Percentiles rank a stretch among this genome's conserved stretches.
These are phyloP conservation scores for Eutrema heterophyllum DNA, from an alignment of 345 rosid species.

Conservation along the genomic window DNA sequence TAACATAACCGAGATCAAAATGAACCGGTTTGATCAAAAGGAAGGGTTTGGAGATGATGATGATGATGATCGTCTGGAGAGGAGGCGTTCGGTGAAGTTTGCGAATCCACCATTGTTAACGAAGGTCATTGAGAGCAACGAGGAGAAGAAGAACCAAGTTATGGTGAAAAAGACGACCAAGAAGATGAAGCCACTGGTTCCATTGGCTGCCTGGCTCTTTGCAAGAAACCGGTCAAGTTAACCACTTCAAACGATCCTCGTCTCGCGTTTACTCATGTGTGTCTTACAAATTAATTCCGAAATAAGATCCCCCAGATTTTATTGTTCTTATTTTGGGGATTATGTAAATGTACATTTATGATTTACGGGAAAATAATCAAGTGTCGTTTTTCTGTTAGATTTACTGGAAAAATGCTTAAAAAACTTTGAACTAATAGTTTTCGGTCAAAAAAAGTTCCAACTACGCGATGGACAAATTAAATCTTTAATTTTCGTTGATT, in stretches of 20 bases:
- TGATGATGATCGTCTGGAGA: constrained; percentile 37
- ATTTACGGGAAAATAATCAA: no score
- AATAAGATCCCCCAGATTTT: not conserved
- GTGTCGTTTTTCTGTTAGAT: no score
- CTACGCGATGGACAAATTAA: no score
- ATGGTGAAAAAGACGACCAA: constrained; percentile 27
- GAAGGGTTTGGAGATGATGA: not conserved
- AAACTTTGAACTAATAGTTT: no score
- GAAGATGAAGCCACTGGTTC: constrained; percentile 44
- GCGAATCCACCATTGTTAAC: constrained; percentile 56
- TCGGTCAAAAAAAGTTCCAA: no score
- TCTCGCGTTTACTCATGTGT: constrained; percentile 5
- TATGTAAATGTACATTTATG: no score
- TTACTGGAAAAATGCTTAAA: no score
- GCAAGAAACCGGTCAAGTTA: constrained; percentile 39
- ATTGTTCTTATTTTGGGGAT: not conserved
- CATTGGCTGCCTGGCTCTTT: constrained; percentile 56
- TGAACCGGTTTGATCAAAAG: constrained; percentile 12
- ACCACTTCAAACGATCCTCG: not conserved
- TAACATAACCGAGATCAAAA: constrained; percentile 21
- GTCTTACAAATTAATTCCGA: not conserved
- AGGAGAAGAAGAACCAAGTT: constrained; percentile 35
- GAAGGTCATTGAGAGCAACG: constrained; percentile 32
- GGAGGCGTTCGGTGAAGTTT: constrained; percentile 63
- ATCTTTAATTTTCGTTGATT: no score